These are phyloP conservation scores for Crepidotus variabilis DNA, from an alignment of 768 basidiomycete genomes.

Conservation along the genomic window DNA sequence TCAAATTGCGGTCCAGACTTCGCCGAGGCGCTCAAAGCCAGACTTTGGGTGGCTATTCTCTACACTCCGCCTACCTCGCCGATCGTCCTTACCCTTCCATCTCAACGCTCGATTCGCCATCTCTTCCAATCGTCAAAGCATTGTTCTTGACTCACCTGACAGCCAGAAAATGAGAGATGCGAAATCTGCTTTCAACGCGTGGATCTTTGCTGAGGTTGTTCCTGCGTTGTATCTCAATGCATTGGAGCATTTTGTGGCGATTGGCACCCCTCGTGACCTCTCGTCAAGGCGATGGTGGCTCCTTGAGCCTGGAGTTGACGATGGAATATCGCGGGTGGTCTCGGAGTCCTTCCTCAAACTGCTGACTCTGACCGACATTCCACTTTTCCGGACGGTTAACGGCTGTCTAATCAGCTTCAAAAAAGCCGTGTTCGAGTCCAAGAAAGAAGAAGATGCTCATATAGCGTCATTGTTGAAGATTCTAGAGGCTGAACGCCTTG, in stretches of 20 bases:
- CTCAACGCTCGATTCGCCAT: conserved; percentile 42
- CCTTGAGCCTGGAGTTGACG: conserved; percentile 1
- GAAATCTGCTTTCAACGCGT: conserved; percentile 36
- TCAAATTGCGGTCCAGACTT: conserved; percentile 10
- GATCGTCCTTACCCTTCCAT: conserved; percentile 38
- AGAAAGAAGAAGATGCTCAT: not conserved
- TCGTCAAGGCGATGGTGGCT: conserved; percentile 7
- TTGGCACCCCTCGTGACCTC: not conserved
- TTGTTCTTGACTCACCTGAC: conserved; percentile 34
- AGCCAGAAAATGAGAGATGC: conserved; percentile 8
- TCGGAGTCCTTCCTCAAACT: conserved; percentile 16
- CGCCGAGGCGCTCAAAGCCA: not conserved
- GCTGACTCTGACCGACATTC: not conserved
- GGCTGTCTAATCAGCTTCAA: not conserved
- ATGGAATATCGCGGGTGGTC: conserved; percentile 9
- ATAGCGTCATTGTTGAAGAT: not conserved
- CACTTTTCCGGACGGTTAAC: conserved; percentile 8
- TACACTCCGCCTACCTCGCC: conserved; percentile 36
- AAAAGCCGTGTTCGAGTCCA: not conserved
- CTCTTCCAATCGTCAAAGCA: conserved; percentile 37
- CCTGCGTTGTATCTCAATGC: conserved; percentile 34
- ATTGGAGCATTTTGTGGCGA: conserved; percentile 21
- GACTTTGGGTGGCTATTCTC: conserved; percentile 29
- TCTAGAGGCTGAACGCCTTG: not conserved
- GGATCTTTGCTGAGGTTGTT: conserved; percentile 33